Conservation (phyloP, 2,329 filamentous ascomycete genomes). For the Verticillium isaacii region DNA sequence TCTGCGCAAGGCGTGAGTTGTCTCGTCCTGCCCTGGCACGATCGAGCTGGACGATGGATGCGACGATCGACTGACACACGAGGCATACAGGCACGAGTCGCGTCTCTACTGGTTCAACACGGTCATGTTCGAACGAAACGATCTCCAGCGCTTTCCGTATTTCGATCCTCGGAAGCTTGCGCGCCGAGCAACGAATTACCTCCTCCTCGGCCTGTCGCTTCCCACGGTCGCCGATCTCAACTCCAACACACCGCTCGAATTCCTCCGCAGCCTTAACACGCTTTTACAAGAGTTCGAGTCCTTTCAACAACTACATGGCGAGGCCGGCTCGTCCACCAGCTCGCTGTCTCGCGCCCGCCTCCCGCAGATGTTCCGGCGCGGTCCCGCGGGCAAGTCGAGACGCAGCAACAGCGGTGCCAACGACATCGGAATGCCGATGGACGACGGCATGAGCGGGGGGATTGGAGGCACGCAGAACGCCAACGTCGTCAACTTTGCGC, state of each 20-base stretch:
- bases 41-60: not conserved
- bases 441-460: slow-evolving; percentile 19
- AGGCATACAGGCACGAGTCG: slow-evolving; percentile 71
- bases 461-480: slow-evolving; percentile 26
- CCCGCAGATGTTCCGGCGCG: slow-evolving; percentile 76
- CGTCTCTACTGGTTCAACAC: slow-evolving; percentile 99
- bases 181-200: slow-evolving; percentile 87
- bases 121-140: slow-evolving; percentile 78
- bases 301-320: slow-evolving; percentile 81
- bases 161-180: slow-evolving; percentile 81
- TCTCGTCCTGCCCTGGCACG: not conserved
- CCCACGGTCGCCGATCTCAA: slow-evolving; percentile 87
- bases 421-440: slow-evolving; percentile 24
- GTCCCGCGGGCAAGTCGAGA: slow-evolving; percentile 53
- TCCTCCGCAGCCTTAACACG: slow-evolving; percentile 79
- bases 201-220: slow-evolving; percentile 86
- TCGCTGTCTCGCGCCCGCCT: slow-evolving; percentile 74
- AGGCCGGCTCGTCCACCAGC: slow-evolving; percentile 64
- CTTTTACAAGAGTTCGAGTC: slow-evolving; percentile 89
- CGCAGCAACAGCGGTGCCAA: slow-evolving; percentile 46
- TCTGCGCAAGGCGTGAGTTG: slow-evolving; percentile 77
- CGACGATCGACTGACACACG: slow-evolving; percentile 3
- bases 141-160: slow-evolving; percentile 77
- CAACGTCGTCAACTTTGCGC: slow-evolving; percentile 52
- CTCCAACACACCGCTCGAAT: slow-evolving; percentile 73